Base-by-base conservation (phyloP, 1,139 yeast species). In the Yamadazyma taylorii region DNA sequence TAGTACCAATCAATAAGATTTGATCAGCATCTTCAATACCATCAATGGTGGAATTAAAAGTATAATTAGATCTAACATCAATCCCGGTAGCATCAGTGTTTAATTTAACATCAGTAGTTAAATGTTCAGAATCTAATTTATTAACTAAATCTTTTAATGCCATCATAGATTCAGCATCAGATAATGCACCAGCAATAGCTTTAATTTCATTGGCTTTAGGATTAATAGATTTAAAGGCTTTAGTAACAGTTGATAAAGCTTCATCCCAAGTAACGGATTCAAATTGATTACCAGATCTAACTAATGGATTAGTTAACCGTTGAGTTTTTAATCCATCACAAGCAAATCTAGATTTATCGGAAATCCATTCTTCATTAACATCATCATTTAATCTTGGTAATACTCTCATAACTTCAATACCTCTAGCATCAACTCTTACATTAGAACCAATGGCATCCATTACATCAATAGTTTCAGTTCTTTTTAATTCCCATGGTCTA, bases 401-500 rank as follows among this genome's bases (percentile, higher is more conserved):
- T 28, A 86, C 87, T 62, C 96, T 78, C 88, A 87, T 81, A 35
- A 87, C 95, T 61, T 86, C 94, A 53, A 82, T 77, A 55, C 95
- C 96, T 64, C 95, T 78, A 36, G 92, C 79, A 62, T 87, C 96
- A 39, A 87, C 87, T 60, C 95, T 77, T 46, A 87, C 77, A 57
- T 82, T 85, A 37, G 92, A 81, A 30, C 96, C 96, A 36, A 87
- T 60, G 23, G 83, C 96, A 61, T 87, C 96, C 69, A 81, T 66
- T 21, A 87, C 95, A 63, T 87, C 96, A 54, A 87, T 79, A 37
- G 92, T 76, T 64, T 87, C 96, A 36, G 95, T 85, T 73, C 87
- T 81, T 72, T 86, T 87, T 60, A 87, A 77, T 66, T 87, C 96
- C 96, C 96, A 87, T 30, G 96, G 95, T 63, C 96, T 80, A 14